Base-by-base conservation (phyloP, 2,329 filamentous ascomycete species). In the Fusarium brachygibbosum region DNA sequence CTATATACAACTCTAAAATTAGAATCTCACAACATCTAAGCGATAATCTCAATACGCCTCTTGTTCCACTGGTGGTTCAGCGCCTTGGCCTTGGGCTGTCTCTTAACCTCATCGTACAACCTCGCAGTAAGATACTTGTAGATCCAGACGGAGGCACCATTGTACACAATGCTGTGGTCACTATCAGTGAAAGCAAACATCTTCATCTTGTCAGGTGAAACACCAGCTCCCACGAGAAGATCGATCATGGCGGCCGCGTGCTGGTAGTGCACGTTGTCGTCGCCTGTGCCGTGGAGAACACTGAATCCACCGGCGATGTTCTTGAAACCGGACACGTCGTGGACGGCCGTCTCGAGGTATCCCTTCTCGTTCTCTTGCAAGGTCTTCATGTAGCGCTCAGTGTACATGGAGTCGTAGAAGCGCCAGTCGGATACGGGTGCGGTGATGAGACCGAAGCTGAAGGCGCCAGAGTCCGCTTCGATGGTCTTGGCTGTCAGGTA, bases 211-310 rank as follows among this genome's bases (percentile, higher is more conserved):
- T 85, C 80, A 0, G 89, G 87, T 1, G 84, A 83, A 1, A 92
- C 87, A 0, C 85, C 86, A 1, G 79, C 84, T 1, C 85, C 84
- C 32, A 91, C 86, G 0, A 92, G 78, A 23, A 89, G 76, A 70
- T 92, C 89, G 0, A 88, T 79, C 34, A 92, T 76, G 1, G 85
- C 88, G 0, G 89, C 89, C 0, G 85, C 73, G 65, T 92, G 87
- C 78, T 92, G 89, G 75, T 90, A 91, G 73, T 92, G 90, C 16
- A 92, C 90, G 52, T 92, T 92, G 70, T 92, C 90, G 66, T 92
- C 90, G 1, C 88, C 89, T 0, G 87, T 87, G 0, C 90, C 90
- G 72, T 92, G 90, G 63, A 89, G 84, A 42, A 92, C 82, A 7
- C 88, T 80, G 65, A 91, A 87, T 3, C 85, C 84, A 5, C 90